phyloP scores from a whole-genome alignment of 78 protist species.

The Cyanophora paradoxa region DNA sequence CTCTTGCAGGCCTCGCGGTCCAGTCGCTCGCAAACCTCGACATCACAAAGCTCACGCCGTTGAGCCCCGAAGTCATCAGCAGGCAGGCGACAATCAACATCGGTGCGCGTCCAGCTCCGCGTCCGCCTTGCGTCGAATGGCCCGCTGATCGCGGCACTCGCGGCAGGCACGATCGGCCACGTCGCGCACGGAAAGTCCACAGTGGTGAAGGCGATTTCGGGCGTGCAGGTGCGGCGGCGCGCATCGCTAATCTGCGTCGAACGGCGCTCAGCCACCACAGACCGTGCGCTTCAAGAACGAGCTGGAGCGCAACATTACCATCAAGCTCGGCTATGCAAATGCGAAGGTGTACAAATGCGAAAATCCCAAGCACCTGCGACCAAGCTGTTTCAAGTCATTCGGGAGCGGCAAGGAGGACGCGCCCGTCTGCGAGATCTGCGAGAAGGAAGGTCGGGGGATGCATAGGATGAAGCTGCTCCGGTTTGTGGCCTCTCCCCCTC shows the following conservation, averaged over 20 bases:
- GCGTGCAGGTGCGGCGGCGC: constrained; percentile 77
- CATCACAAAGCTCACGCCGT: constrained; percentile 61
- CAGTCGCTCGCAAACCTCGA: constrained; percentile 29
- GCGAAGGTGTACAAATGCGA: constrained; percentile 91
- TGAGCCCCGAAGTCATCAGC: constrained; percentile 85
- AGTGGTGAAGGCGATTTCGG: constrained; percentile 96
- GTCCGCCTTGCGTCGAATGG: constrained; percentile 29
- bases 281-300: constrained; percentile 89
- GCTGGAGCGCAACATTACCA: constrained; percentile 96
- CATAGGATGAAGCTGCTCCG: too few species aligned
- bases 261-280: too few species aligned
- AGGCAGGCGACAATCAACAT: constrained; percentile 99
- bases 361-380: constrained; percentile 79
- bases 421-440: too few species aligned
- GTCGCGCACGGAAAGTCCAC: constrained; percentile 99
- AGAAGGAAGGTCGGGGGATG: too few species aligned
- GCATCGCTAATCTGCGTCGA: too few species aligned
- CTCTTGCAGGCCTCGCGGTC: constrained; percentile 28
- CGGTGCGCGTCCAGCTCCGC: too few species aligned
- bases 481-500: too few species aligned
- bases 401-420: constrained; percentile 4
- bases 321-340: constrained; percentile 99
- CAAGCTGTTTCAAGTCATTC: constrained; percentile 40
- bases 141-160: not conserved
- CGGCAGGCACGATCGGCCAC: constrained; percentile 94